phyloP scores from a whole-genome alignment of 1,284 basidiomycete genomes.

The Ceratobasidium sp. region DNA sequence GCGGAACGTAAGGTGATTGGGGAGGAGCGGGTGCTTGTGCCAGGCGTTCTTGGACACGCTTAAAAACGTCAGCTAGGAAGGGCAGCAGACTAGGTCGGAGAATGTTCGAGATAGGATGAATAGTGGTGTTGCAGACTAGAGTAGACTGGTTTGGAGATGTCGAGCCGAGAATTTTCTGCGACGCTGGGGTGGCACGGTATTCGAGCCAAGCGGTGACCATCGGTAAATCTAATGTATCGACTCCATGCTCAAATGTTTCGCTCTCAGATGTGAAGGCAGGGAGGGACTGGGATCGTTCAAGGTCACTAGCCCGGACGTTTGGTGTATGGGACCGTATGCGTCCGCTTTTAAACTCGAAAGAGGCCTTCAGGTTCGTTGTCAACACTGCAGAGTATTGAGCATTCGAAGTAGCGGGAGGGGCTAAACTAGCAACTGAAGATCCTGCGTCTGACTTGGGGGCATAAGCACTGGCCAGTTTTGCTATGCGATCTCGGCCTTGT shows the following conservation, averaged over 20 bases:
- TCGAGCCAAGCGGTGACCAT: slow-evolving; percentile 87
- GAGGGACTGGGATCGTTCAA: slow-evolving; percentile 46
- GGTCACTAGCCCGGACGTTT: slow-evolving; percentile 59
- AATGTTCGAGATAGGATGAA: slow-evolving; percentile 88
- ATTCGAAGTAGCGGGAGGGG: slow-evolving; percentile 55
- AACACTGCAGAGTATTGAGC: slow-evolving; percentile 51
- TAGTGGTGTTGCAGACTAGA: slow-evolving; percentile 80
- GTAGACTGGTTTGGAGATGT: slow-evolving; percentile 65
- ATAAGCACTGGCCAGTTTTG: slow-evolving; percentile 65
- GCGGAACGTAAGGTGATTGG: slow-evolving; percentile 51
- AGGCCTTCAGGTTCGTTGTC: slow-evolving; percentile 76
- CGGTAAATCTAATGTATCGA: slow-evolving; percentile 68
- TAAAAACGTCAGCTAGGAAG: slow-evolving; percentile 81
- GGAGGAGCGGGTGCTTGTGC: slow-evolving; percentile 56
- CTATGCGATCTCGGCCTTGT: slow-evolving; percentile 82
- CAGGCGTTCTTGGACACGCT: slow-evolving; percentile 74
- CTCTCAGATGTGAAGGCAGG: slow-evolving; percentile 14
- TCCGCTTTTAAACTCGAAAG: slow-evolving; percentile 84
- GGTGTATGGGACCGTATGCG: slow-evolving; percentile 72
- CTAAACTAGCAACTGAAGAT: slow-evolving; percentile 14
- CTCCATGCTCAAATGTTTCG: slow-evolving; percentile 48
- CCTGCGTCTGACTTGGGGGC: slow-evolving; percentile 55
- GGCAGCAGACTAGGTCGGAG: slow-evolving; percentile 84
- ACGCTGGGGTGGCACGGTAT: slow-evolving; percentile 68
- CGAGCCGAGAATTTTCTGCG: slow-evolving; percentile 58